These are phyloP conservation scores for Sphagnum contortum DNA, from an alignment of 225 moss, liverwort and hornwort genomes.

Conservation along the genomic window DNA sequence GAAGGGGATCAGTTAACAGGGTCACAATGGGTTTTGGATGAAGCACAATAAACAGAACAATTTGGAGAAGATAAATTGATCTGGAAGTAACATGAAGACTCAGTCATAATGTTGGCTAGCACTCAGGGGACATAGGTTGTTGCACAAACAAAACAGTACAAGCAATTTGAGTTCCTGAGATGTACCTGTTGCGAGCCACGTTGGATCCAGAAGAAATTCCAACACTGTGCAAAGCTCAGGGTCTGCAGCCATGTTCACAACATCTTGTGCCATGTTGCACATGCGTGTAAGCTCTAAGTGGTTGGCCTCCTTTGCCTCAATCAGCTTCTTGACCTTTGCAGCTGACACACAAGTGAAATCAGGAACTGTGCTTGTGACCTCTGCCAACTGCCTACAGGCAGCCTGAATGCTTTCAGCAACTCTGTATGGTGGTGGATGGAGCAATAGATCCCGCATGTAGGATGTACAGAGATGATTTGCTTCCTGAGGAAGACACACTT, in stretches of 20 bases:
- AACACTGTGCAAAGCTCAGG: conserved; percentile 35
- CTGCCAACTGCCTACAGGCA: conserved; percentile 38
- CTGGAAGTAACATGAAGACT: no score
- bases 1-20: no score
- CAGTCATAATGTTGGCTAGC: no score
- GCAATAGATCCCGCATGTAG: conserved; percentile 66
- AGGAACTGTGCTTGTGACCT: conserved; percentile 48
- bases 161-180: no score
- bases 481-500: conserved; percentile 51
- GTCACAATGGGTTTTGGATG: no score
- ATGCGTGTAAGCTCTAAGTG: conserved; percentile 70
- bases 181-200: conserved; percentile 78
- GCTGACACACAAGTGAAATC: conserved; percentile 79
- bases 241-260: conserved; percentile 56
- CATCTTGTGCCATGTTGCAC: conserved; percentile 72
- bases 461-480: conserved; percentile 58
- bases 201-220: conserved; percentile 63
- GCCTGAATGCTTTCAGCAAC: conserved; percentile 64
- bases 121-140: no score
- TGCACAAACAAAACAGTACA: no score
- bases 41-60: no score
- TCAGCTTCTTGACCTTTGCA: conserved; percentile 72
- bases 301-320: conserved; percentile 76
- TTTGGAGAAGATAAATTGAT: no score
- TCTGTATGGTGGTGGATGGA: conserved; percentile 73